phyloP scores from a whole-genome alignment of 2,329 filamentous ascomycete genomes.

The Macrophomina tecta region DNA sequence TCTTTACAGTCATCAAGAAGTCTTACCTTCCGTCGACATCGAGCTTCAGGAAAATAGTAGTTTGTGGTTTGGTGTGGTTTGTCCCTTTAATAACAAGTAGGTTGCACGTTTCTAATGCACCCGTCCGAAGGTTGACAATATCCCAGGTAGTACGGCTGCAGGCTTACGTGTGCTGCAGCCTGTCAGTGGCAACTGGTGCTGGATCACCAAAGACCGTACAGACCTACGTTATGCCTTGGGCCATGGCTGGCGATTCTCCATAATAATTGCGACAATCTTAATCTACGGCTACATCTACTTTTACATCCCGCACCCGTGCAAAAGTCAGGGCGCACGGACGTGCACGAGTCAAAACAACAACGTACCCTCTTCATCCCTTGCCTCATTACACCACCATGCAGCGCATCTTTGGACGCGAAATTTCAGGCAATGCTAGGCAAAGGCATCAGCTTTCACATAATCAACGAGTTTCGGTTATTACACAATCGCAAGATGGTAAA shows the following conservation, averaged over 20 bases:
- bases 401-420: too few species aligned
- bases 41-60: conserved; percentile 38
- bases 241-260: conserved; percentile 54
- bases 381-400: too few species aligned
- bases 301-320: too few species aligned
- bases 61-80: conserved; percentile 51
- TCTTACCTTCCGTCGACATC: conserved; percentile 42
- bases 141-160: conserved; percentile 19
- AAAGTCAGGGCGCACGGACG: too few species aligned
- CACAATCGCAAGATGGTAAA: too few species aligned
- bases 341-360: too few species aligned
- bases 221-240: conserved; percentile 53
- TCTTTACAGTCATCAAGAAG: conserved; percentile 48
- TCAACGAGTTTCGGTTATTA: too few species aligned
- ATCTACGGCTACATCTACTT: conserved; percentile 54
- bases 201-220: conserved; percentile 48
- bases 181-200: conserved; percentile 58
- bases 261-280: conserved; percentile 49
- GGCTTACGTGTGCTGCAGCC: conserved; percentile 38
- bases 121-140: neutral
- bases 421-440: too few species aligned
- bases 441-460: too few species aligned
- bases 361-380: too few species aligned
- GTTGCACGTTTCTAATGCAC: neutral
- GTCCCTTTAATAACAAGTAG: conserved; percentile 48